phyloP scores from a whole-genome alignment of 1,139 yeast species.

The Suhomyces anneliseae region DNA sequence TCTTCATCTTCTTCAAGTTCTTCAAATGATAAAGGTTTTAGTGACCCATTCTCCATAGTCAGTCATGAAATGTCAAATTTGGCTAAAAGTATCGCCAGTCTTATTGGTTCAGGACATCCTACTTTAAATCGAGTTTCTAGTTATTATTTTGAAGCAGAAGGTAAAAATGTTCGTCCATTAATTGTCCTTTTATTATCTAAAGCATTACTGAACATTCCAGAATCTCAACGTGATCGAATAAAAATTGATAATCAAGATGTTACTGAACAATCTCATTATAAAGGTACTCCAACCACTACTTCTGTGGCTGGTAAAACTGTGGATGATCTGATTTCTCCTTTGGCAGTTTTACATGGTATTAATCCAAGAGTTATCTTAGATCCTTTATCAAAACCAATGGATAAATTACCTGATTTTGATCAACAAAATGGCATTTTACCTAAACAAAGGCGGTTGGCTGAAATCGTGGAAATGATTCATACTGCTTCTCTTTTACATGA shows the following conservation, averaged over 20 bases:
- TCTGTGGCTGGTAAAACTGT: constrained; percentile 57
- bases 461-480: constrained; percentile 97
- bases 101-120: constrained; percentile 93
- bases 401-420: constrained; percentile 64
- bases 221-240: constrained; percentile 63
- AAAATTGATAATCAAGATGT: constrained; percentile 63
- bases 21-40: constrained; percentile 37
- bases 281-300: constrained; percentile 49
- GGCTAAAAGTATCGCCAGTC: constrained; percentile 80
- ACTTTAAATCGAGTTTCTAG: constrained; percentile 85
- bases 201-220: constrained; percentile 77
- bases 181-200: constrained; percentile 80
- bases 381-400: constrained; percentile 82
- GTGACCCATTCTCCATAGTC: constrained; percentile 89
- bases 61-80: constrained; percentile 90
- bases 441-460: constrained; percentile 92
- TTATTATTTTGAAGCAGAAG: constrained; percentile 94
- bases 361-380: constrained; percentile 78
- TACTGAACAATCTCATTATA: constrained; percentile 58
- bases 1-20: too few relatives aligned
- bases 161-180: constrained; percentile 91
- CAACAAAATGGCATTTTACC: constrained; percentile 74
- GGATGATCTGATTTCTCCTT: constrained; percentile 70
- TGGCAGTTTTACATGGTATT: constrained; percentile 81
- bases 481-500: constrained; percentile 96